Evolutionary conservation across 495 filamentous ascomycete genomes (phyloP).

Genomic region (Penicillium chermesinum): DNA sequence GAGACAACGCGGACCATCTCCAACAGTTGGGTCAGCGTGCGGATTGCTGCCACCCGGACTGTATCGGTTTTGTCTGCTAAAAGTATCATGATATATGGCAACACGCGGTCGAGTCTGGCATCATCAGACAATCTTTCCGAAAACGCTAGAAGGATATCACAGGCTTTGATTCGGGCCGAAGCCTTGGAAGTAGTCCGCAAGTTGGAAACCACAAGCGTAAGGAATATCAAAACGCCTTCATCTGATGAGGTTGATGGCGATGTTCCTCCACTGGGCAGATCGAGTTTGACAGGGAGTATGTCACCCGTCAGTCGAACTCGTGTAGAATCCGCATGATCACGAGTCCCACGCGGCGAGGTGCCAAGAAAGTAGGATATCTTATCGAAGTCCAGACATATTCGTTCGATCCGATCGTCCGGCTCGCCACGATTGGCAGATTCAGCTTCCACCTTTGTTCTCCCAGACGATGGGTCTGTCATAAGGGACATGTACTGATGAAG

Average conservation of each 20-base stretch:
- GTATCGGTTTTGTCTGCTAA: constrained; percentile 75
- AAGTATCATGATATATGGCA: constrained; percentile 81
- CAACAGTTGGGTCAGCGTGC: constrained; percentile 80
- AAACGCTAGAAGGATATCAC: constrained; percentile 90
- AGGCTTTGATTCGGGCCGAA: constrained; percentile 81
- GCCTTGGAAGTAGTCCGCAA: constrained; percentile 83
- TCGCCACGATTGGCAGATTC: constrained; percentile 66
- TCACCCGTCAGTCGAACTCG: constrained; percentile 30
- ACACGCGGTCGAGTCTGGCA: constrained; percentile 88
- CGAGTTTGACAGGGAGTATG: constrained; percentile 72
- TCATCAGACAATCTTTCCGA: constrained; percentile 90
- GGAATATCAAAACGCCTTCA: constrained; percentile 88
- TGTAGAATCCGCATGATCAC: constrained; percentile 19
- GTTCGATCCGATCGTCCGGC: constrained; percentile 87
- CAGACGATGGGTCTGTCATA: constrained; percentile 88
- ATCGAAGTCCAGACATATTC: constrained; percentile 91
- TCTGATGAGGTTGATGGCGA: constrained; percentile 40
- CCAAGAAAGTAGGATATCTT: constrained; percentile 94
- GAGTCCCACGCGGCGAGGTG: constrained; percentile 13
- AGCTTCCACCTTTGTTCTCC: constrained; percentile 57
- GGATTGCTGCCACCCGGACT: constrained; percentile 78
- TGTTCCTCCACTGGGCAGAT: constrained; percentile 72
- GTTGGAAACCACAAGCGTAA: constrained; percentile 81
- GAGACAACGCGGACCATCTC: constrained; percentile 83
- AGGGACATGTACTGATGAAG: constrained; percentile 95